Base-by-base conservation (phyloP, 2,329 filamentous ascomycete species). In the Xylaria sp. region DNA sequence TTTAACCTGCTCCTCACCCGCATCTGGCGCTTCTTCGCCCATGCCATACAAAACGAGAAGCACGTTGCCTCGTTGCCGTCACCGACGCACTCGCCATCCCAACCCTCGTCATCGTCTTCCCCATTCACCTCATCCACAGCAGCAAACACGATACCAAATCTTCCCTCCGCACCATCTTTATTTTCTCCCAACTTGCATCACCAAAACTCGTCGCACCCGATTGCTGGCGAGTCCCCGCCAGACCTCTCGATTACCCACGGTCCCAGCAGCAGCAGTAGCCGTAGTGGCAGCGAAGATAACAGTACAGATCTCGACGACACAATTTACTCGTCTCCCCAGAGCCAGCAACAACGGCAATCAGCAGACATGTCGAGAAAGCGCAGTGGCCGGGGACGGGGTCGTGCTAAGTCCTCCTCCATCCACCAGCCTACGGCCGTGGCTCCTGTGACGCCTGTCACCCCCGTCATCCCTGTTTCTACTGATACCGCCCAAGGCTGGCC, bases 1-100 rank as follows among this genome's bases (percentile, higher is more conserved):
- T 77, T 78, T 67, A 72, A 74, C 69, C 73, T 76, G 67, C 68
- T 78, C 66, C 75, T 75, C 68, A 68, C 72, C 70, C 74, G 74
- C 71, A 67, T 77, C 73, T 75, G 75, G 72, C 72, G 60, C 67
- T 71, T 74, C 71, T 61, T 69, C 51, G 24, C 68, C 36, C 63
- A 50, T 27, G 45, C 69, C 72, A 71, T 67, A 21, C 58, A 70
- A 61, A 71, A 65, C 7, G 7, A 8, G 61, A 69, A 54, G 47
- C 56, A 36, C 61, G 51, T 30, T 54, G n/a, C 64, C 39, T 57
- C 60, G 27, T 8, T 61, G 65, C 53, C 55, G 54, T 54, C 67
- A 47, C 47, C 64, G 39, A 67, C 51, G 65, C 64, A 55, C 24
- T 39, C 65, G 57, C 27, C 62, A 50, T n/a, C 50, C 34, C 60